Evolutionary conservation across 805 yeast genomes (phyloP).

Genomic region (Maudiozyma serrabonitensis): DNA sequence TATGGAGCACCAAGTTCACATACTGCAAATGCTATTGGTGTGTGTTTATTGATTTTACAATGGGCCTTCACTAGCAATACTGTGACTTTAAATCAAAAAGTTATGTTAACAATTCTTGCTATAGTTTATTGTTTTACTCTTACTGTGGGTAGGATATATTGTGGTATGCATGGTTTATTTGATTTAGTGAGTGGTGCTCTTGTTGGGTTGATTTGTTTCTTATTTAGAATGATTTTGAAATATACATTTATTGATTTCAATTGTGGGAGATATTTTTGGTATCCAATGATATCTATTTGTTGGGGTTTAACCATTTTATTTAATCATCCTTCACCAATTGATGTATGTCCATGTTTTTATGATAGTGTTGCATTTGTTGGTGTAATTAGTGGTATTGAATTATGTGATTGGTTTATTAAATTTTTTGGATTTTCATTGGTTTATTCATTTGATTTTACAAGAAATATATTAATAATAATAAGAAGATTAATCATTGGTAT

Average conservation of each 20-base stretch:
- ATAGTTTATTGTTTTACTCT: slow-evolving; percentile 51
- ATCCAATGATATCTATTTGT: slow-evolving; percentile 32
- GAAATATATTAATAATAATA: slow-evolving; percentile 22
- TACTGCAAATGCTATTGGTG: slow-evolving; percentile 88
- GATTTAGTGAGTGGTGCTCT: slow-evolving; percentile 61
- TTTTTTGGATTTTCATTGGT: slow-evolving; percentile 8
- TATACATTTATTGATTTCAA: slow-evolving; percentile 4
- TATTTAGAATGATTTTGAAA: slow-evolving; percentile 36
- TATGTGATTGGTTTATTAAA: slow-evolving; percentile 44
- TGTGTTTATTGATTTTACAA: slow-evolving; percentile 41
- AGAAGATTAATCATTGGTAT: slow-evolving; percentile 55
- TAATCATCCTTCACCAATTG: slow-evolving; percentile 75
- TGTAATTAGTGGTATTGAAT: slow-evolving; percentile 68
- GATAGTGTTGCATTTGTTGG: slow-evolving; percentile 91
- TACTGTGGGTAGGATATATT: slow-evolving; percentile 74
- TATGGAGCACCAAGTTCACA: slow-evolving; percentile 94
- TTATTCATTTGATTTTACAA: slow-evolving; percentile 12
- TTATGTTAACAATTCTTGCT: slow-evolving; percentile 5
- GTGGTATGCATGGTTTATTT: slow-evolving; percentile 94
- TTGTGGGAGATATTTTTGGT: slow-evolving; percentile 17
- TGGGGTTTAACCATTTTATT: slow-evolving; percentile 45
- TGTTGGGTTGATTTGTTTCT: slow-evolving; percentile 48
- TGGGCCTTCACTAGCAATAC: background rate
- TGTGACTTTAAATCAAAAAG: background rate
- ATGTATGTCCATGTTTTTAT: slow-evolving; percentile 92